Conservation (phyloP, 768 basidiomycete genomes). For the Auricularia auricula-judae region DNA sequence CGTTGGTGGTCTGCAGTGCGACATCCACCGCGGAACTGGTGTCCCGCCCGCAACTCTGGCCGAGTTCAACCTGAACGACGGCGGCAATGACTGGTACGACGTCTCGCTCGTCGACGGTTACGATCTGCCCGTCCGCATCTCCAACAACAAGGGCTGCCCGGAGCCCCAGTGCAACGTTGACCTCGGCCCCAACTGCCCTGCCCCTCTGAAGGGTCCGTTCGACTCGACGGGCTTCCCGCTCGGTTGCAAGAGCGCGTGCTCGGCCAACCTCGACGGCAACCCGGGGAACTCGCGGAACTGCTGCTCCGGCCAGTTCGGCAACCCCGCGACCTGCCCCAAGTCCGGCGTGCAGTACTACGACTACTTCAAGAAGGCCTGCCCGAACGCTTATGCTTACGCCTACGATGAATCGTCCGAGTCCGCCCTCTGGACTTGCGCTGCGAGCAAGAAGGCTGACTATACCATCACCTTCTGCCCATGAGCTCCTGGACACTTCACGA, state of each 20-base stretch:
- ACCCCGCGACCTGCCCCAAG: conserved; percentile 43
- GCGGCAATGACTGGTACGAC: conserved; percentile 1
- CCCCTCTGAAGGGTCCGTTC: conserved; percentile 38
- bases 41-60: conserved; percentile 26
- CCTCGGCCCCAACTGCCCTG: conserved; percentile 46
- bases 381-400: conserved; percentile 39
- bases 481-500: not conserved
- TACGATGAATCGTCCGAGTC: conserved; percentile 37
- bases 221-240: conserved; percentile 43
- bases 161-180: conserved; percentile 49
- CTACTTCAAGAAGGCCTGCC: conserved; percentile 26
- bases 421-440: conserved; percentile 34
- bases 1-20: conserved; percentile 25
- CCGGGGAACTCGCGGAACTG: conserved; percentile 47
- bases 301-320: conserved; percentile 46
- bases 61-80: conserved; percentile 18
- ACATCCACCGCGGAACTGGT: conserved; percentile 19
- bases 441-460: conserved; percentile 26
- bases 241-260: conserved; percentile 53
- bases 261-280: conserved; percentile 28
- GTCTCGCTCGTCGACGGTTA: conserved; percentile 40
- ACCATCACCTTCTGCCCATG: conserved; percentile 36
- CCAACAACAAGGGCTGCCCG: conserved; percentile 43
- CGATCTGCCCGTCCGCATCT: conserved; percentile 43
- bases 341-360: conserved; percentile 24